Percentiles rank a stretch among this genome's conserved stretches.
Evolutionary conservation across 176 grass and related monocot species (phyloP).

Genomic region (sorghum (Sorghum bicolor)): DNA sequence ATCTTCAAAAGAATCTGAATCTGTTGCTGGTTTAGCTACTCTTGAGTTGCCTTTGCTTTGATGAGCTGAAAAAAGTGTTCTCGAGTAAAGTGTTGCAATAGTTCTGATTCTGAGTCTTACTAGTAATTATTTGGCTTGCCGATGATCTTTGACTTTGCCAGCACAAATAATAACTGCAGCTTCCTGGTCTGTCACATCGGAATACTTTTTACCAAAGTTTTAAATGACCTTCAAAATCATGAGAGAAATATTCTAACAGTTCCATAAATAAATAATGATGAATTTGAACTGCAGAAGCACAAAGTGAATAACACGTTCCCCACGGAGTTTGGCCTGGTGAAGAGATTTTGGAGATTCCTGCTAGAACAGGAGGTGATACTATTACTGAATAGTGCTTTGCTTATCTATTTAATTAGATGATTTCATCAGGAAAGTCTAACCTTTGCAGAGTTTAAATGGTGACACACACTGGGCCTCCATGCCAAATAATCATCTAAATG

Average conservation of each 20-base stretch:
- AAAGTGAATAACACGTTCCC: slow-evolving; percentile 71
- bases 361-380: slow-evolving; percentile 66
- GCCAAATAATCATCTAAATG: slow-evolving; percentile 66
- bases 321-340: slow-evolving; percentile 68
- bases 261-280: background rate
- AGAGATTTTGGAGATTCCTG: slow-evolving; percentile 93
- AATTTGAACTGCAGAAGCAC: slow-evolving; percentile 60
- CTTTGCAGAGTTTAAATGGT: slow-evolving; percentile 76
- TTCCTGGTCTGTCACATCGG: background rate
- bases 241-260: background rate
- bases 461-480: slow-evolving; percentile 75
- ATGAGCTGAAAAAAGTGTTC: background rate
- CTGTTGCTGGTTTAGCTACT: background rate
- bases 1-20: slow-evolving; percentile 12
- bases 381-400: slow-evolving; percentile 20
- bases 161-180: background rate
- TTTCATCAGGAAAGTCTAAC: background rate
- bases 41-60: slow-evolving; percentile 11
- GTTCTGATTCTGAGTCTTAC: background rate
- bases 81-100: background rate
- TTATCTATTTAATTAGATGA: slow-evolving; percentile 16
- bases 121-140: background rate
- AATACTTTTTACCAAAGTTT: background rate
- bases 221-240: slow-evolving; percentile 1
- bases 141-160: background rate